A percentile compares a stretch with the other conserved stretches of the same genome.
Conservation (phyloP, 2,329 filamentous ascomycete species). For the Karstenula rhodostoma region DNA sequence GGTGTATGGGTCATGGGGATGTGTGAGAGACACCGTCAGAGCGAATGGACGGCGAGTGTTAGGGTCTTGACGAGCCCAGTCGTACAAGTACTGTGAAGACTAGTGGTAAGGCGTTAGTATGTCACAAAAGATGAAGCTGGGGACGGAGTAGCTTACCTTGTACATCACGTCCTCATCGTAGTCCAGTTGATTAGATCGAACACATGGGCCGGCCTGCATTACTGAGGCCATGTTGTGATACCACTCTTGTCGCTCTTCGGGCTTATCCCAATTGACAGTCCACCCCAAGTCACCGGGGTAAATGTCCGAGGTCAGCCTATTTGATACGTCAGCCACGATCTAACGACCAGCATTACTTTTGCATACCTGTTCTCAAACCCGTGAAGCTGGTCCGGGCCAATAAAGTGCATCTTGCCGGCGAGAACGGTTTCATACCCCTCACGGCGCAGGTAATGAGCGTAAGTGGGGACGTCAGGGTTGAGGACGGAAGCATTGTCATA, state of each 20-base stretch:
- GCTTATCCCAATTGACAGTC: constrained; percentile 95
- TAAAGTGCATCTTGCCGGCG: constrained; percentile 97
- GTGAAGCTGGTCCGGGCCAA: constrained; percentile 87
- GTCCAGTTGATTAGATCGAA: constrained; percentile 92
- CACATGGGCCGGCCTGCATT: constrained; percentile 85
- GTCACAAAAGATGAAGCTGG: neutral
- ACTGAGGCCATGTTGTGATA: constrained; percentile 95
- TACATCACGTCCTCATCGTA: constrained; percentile 98
- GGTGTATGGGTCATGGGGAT: constrained; percentile 94
- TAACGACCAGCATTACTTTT: neutral
- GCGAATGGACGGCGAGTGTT: constrained; percentile 77
- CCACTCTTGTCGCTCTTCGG: constrained; percentile 85
- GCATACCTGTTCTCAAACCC: constrained; percentile 77
- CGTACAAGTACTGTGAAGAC: constrained; percentile 87
- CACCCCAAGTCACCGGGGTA: constrained; percentile 95
- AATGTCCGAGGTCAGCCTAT: constrained; percentile 88
- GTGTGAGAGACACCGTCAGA: constrained; percentile 90
- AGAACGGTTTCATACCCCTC: constrained; percentile 89
- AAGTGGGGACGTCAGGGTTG: constrained; percentile 84
- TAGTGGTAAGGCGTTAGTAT: constrained; percentile 24
- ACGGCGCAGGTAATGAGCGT: constrained; percentile 86
- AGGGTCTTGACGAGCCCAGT: constrained; percentile 83
- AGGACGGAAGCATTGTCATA: constrained; percentile 92
- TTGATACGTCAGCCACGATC: constrained; percentile 8
- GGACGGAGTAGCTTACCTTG: constrained; percentile 56